phyloP scores from a whole-genome alignment of 2,329 filamentous ascomycete species.

The Ophiostoma ips region DNA sequence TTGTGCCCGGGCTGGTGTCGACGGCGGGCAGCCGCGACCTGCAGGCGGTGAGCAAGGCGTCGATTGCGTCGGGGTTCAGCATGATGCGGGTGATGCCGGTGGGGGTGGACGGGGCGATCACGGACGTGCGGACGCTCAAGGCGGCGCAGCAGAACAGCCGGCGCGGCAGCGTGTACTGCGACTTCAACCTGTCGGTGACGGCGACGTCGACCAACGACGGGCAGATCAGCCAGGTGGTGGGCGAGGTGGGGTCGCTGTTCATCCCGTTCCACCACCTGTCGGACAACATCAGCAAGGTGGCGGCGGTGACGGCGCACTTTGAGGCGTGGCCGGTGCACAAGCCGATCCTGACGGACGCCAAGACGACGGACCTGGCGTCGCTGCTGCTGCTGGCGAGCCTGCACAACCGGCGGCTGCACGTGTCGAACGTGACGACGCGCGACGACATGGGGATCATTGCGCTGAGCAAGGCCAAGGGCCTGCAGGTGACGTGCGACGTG shows the following conservation, averaged over 20 bases:
- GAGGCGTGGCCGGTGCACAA: constrained; percentile 65
- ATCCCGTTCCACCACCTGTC: constrained; percentile 72
- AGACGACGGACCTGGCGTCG: constrained; percentile 62
- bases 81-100: constrained; percentile 72
- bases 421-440: constrained; percentile 67
- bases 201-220: constrained; percentile 61
- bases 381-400: constrained; percentile 61
- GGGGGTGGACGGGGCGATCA: constrained; percentile 58
- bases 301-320: constrained; percentile 66
- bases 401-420: constrained; percentile 64
- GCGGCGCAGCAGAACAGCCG: constrained; percentile 58
- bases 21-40: constrained; percentile 52
- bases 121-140: constrained; percentile 56
- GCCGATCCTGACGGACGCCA: constrained; percentile 69
- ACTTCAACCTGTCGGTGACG: constrained; percentile 68
- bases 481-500: constrained; percentile 71
- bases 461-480: constrained; percentile 66
- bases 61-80: constrained; percentile 60
- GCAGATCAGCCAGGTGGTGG: constrained; percentile 57
- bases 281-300: constrained; percentile 73
- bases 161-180: constrained; percentile 48
- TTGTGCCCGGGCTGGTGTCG: constrained; percentile 59
- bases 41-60: constrained; percentile 56
- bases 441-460: constrained; percentile 67
- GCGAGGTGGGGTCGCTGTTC: constrained; percentile 66